Evolutionary conservation across 352 stramenopile genomes (phyloP), one percentile per base, ranked within the genome.

Genomic region (Pythium scleroteichum): DNA sequence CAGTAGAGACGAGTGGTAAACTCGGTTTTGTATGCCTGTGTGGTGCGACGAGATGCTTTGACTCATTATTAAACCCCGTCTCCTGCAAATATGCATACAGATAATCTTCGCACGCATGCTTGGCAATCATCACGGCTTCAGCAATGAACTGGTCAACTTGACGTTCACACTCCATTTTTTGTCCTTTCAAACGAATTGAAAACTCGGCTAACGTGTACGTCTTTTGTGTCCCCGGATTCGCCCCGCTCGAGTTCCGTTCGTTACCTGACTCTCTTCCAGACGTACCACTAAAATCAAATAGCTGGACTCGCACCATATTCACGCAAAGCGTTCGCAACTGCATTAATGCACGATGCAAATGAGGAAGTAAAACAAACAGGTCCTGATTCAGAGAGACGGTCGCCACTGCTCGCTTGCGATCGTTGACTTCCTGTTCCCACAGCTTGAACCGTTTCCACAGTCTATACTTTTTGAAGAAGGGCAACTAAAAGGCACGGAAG

Each of bases 361-460:
- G 72, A 12, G 85, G 82, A 7, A 95, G 81, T 35, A 98, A 69
- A 13, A 97, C 73, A 54, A 98, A 98, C 3, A 98, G 75, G 19
- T 87, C 83, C 45, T 80, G 76, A n/a, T 80, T 84, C 2, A 98
- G 65, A 3, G 71, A 76, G 0, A 76, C 27, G 12, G 68, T 56
- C 10, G 59, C 75, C 20, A 73, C 61, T 16, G 53, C 55, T 16
- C 64, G 84, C 68, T 79, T 88, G 42, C 64, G 59, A 0, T 72
- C 49, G 26, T 78, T 88, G 26, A 98, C 56, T 27, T 73, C 69
- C 54, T 78, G 78, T 33, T 90, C 93, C 94, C 94, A 98, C 16
- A 93, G 69, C 5, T 61, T 77, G 59, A 98, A 98, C 23, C 69
- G 78, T 61, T 98, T 98, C 93, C 93, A 98, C 19, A 78, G 42